phyloP scores from a whole-genome alignment of 805 yeast species.

The Lachancea cidri region DNA sequence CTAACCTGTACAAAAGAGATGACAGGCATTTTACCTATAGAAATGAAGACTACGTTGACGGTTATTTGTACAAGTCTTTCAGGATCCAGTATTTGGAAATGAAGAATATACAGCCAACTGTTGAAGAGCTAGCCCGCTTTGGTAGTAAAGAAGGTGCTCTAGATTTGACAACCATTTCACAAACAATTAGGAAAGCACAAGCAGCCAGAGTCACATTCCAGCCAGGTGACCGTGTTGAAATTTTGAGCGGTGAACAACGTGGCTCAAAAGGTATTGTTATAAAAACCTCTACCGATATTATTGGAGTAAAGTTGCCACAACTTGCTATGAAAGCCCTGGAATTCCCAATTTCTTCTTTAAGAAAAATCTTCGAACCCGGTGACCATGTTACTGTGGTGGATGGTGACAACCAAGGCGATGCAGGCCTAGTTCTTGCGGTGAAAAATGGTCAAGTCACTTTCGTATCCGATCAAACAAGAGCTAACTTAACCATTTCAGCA shows the following conservation, averaged over 20 bases:
- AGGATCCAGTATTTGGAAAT: slow-evolving; percentile 77
- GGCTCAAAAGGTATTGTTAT: slow-evolving; percentile 81
- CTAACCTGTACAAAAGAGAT: slow-evolving; percentile 61
- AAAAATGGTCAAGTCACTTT: slow-evolving; percentile 83
- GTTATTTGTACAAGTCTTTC: slow-evolving; percentile 81
- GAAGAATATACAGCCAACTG: slow-evolving; percentile 75
- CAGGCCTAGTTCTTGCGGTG: slow-evolving; percentile 86
- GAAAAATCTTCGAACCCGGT: slow-evolving; percentile 85
- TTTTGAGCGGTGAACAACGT: slow-evolving; percentile 88
- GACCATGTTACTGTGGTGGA: slow-evolving; percentile 90
- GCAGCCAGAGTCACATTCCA: slow-evolving; percentile 62
- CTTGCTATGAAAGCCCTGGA: slow-evolving; percentile 57
- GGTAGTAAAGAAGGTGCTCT: slow-evolving; percentile 80
- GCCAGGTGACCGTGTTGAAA: slow-evolving; percentile 92
- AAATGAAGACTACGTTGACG: slow-evolving; percentile 86
- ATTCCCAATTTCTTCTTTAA: slow-evolving; percentile 72
- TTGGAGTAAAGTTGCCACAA: slow-evolving; percentile 43
- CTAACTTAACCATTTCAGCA: slow-evolving; percentile 89
- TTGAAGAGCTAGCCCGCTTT: slow-evolving; percentile 83
- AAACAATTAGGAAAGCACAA: slow-evolving; percentile 65
- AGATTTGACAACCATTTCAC: slow-evolving; percentile 81
- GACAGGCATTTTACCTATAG: slow-evolving; percentile 64
- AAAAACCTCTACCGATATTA: slow-evolving; percentile 56
- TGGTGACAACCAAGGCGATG: slow-evolving; percentile 89
- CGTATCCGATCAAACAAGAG: slow-evolving; percentile 80